Evolutionary conservation across 352 stramenopile genomes (phyloP).

Genomic region (Globisporangium parvum): DNA sequence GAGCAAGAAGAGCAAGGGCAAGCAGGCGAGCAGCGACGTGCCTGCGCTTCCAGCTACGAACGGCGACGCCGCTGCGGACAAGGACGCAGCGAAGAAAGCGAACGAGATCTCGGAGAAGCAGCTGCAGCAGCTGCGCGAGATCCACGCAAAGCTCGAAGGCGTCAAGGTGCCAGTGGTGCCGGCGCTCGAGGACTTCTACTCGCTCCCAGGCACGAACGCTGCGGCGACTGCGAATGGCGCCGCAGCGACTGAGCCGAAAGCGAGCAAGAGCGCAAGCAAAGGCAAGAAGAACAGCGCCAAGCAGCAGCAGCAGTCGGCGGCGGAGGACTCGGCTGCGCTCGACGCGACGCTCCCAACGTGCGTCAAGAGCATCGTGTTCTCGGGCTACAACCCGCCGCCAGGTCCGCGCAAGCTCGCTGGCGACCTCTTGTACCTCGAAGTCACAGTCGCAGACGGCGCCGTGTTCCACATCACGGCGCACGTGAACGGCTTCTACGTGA

Average conservation of each 20-base stretch:
- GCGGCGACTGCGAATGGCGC: constrained; percentile 8
- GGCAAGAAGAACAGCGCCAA: constrained; percentile 19
- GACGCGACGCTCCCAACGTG: constrained; percentile 74
- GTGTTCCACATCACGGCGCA: constrained; percentile 87
- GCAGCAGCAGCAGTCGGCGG: constrained; percentile 24
- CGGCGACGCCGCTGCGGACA: constrained; percentile 5
- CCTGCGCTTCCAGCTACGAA: constrained; percentile 2
- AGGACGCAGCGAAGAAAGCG: constrained; percentile 29
- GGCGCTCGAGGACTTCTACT: constrained; percentile 69
- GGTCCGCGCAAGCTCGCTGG: constrained; percentile 86
- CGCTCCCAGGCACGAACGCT: constrained; percentile 25
- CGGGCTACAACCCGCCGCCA: constrained; percentile 94
- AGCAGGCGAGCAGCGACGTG: constrained; percentile 16
- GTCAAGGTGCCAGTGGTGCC: constrained; percentile 60
- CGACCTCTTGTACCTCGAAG: constrained; percentile 94
- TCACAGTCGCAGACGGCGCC: constrained; percentile 62
- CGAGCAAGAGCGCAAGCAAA: constrained; percentile 20
- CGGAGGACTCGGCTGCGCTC: constrained; percentile 26
- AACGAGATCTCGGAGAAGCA: constrained; percentile 79
- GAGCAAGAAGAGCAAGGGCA: constrained; percentile 19
- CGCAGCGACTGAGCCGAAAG: neutral
- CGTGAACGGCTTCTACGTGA: constrained; percentile 93
- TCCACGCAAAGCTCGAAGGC: constrained; percentile 77
- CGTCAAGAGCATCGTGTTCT: constrained; percentile 89
- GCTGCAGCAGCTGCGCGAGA: constrained; percentile 69